Conservation (phyloP, 2,329 filamentous ascomycete species). For the Calonectria honghensis region DNA sequence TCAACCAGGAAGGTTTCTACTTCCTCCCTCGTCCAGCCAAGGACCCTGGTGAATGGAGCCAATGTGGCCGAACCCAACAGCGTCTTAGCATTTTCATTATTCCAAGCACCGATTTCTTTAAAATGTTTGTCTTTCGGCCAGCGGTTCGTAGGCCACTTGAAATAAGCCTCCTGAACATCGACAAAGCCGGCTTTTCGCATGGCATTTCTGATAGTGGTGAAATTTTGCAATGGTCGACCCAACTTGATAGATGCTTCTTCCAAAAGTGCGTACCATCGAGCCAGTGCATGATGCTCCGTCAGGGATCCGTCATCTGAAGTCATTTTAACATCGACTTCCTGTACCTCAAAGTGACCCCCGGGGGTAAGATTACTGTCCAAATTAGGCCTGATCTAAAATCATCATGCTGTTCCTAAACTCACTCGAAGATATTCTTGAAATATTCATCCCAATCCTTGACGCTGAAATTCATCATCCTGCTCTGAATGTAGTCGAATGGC, state of each 20-base stretch:
- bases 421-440: slow-evolving; percentile 15
- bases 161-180: not conserved
- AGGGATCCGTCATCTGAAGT: slow-evolving; percentile 13
- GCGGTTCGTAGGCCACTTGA: slow-evolving; percentile 29
- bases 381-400: not conserved
- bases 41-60: slow-evolving; percentile 12
- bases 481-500: slow-evolving; percentile 13
- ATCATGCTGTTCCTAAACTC: not conserved
- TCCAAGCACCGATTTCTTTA: slow-evolving; percentile 32
- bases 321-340: slow-evolving; percentile 1
- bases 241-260: slow-evolving; percentile 29
- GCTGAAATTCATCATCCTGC: slow-evolving; percentile 25
- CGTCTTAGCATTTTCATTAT: slow-evolving; percentile 14
- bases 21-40: slow-evolving; percentile 6
- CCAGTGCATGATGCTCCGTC: not conserved
- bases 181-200: slow-evolving; percentile 17
- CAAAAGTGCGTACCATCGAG: slow-evolving; percentile 14
- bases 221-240: not conserved
- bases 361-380: not conserved
- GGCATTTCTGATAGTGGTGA: too few relatives aligned
- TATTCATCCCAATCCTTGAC: slow-evolving; percentile 10
- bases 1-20: not conserved
- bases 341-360: not conserved
- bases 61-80: slow-evolving; percentile 4
- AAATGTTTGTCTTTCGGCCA: slow-evolving; percentile 26